Evolutionary conservation across 2,329 filamentous ascomycete genomes (phyloP).

Genomic region (Aspergillus sp.): DNA sequence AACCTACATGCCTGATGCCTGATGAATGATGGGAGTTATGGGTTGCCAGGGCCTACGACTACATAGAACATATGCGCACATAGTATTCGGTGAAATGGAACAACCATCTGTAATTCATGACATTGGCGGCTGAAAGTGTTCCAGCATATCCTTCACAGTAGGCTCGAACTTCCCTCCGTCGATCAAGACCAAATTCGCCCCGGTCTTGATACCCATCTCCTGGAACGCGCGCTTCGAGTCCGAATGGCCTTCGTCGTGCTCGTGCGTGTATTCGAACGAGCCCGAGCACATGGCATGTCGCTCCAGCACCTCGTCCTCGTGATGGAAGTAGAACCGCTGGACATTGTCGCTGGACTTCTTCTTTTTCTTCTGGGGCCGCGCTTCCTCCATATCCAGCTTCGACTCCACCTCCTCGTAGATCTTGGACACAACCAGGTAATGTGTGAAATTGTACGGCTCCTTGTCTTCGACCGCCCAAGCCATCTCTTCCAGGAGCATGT

Average conservation of each 20-base stretch:
- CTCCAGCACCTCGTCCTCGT: conserved; percentile 84
- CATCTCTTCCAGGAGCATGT: conserved; percentile 87
- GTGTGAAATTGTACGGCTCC: conserved; percentile 85
- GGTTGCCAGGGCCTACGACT: neutral
- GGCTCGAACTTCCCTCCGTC: conserved; percentile 66
- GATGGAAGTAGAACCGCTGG: conserved; percentile 81
- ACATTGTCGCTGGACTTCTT: conserved; percentile 41
- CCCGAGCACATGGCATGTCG: conserved; percentile 62
- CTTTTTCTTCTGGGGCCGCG: conserved; percentile 58
- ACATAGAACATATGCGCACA: neutral
- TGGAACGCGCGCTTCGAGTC: conserved; percentile 94
- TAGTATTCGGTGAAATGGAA: neutral
- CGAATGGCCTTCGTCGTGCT: conserved; percentile 64
- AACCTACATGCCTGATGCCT: no score
- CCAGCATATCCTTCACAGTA: conserved; percentile 64
- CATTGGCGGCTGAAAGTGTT: conserved; percentile 56
- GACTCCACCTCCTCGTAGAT: conserved; percentile 86
- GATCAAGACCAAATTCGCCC: conserved; percentile 77
- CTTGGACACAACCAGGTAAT: conserved; percentile 86
- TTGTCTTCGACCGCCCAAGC: conserved; percentile 78
- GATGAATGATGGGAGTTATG: neutral
- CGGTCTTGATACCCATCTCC: conserved; percentile 77
- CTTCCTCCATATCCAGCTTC: conserved; percentile 59
- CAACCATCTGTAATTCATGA: conserved; percentile 14
- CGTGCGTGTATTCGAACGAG: conserved; percentile 68